These are phyloP conservation scores for Laburnicola sp. DNA, from an alignment of 2,329 filamentous ascomycete species.

Conservation along the genomic window DNA sequence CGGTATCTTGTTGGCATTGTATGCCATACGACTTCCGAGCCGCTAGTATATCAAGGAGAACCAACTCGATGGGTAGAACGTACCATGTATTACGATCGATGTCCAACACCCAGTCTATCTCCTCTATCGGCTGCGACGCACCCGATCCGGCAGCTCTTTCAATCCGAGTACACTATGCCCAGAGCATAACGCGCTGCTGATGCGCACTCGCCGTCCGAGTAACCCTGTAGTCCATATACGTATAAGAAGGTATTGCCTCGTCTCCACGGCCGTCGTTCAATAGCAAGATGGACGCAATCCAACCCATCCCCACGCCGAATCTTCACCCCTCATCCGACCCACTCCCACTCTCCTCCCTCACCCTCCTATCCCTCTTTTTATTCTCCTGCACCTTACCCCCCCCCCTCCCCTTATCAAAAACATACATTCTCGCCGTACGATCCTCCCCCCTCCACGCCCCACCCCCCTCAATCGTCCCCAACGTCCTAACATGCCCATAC, in stretches of 20 bases:
- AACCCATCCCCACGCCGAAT: background rate
- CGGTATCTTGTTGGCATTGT: no score
- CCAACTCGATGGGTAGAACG: no score
- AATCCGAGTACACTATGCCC: background rate
- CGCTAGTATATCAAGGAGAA: no score
- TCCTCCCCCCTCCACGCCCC: constrained; percentile 56
- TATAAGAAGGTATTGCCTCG: no score
- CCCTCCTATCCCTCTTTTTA: constrained; percentile 22
- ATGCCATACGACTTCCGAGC: no score
- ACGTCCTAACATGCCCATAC: constrained; percentile 72
- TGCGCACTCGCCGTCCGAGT: no score
- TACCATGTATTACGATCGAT: no score
- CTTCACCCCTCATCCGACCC: constrained; percentile 16
- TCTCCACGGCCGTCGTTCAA: no score
- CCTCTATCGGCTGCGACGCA: no score
- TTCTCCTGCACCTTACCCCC: constrained; percentile 11
- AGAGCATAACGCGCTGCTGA: no score
- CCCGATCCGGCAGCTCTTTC: background rate
- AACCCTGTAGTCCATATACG: no score
- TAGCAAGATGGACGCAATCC: background rate
- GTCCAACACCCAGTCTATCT: no score
- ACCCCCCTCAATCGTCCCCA: constrained; percentile 59
- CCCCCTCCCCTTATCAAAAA: constrained; percentile 47
- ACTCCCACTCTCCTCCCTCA: constrained; percentile 21
- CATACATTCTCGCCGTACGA: constrained; percentile 51